Evolutionary conservation across 495 filamentous ascomycete genomes (phyloP), one percentile per base, ranked within the genome.

Genomic region (Pyrenopolyporus hunteri): DNA sequence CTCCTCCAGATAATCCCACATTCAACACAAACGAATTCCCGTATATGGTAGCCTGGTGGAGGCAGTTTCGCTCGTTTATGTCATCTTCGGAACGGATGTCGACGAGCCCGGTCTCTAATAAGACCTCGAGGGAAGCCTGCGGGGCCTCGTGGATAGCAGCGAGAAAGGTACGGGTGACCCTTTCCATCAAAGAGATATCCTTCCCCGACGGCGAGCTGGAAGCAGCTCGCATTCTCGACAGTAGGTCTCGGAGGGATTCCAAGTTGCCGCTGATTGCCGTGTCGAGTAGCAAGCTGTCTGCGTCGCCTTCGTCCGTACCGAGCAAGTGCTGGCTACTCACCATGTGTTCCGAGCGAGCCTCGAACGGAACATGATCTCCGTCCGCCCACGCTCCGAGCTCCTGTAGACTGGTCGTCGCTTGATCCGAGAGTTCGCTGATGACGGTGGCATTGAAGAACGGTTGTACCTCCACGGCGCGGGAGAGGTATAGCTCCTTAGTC

Each of bases 401-500:
- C 54, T 97, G 84, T 17, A 95, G 79, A 64, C 90, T 93, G 11
- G 91, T 96, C 2, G 93, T 97, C 14, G 95, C 94, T 72, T 96
- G 92, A 65, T 98, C 95, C 0, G 95, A 96, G 16, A 98, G 82
- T 59, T 96, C 93, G 68, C 93, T 95, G 64, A 98, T 94, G 59
- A 98, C 90, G 57, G 96, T 88, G 31, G 92, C 84, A 74, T 98
- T 98, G 81, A 98, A 98, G 72, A 93, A 97, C 1, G 94, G 95
- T 69, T 97, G 94, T 42, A 97, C 92, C 74, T 98, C 94, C 45
- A 98, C 93, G 8, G 95, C 94, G 13, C 94, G 85, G 8, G 94
- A 93, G 26, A 98, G 87, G 69, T 97, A 98, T 17, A 98, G 80
- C 76, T 98, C 95, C 71, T 98, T 98, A 61, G 93, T 97, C 68